Evolutionary conservation across 1,284 basidiomycete species (phyloP).

Genomic region (Stereum hirsutum): DNA sequence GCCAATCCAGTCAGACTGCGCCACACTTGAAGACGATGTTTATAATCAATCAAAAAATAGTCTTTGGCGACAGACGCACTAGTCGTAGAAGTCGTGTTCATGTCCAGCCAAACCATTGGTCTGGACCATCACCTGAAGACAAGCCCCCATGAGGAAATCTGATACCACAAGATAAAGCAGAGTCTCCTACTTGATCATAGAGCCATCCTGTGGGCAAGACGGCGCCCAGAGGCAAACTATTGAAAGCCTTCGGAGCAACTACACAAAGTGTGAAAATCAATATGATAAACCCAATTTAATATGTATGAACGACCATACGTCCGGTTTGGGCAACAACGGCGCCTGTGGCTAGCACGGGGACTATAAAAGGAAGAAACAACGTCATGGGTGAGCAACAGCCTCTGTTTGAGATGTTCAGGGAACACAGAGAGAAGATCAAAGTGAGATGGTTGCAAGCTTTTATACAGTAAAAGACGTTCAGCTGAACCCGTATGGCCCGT

Average conservation of each 20-base stretch:
- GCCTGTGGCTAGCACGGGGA: background rate
- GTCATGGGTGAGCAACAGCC: no score
- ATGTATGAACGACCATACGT: background rate
- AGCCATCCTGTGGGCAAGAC: constrained; percentile 44
- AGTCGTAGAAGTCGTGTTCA: constrained; percentile 47
- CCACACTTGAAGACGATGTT: constrained; percentile 24
- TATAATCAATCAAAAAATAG: background rate
- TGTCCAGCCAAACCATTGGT: constrained; percentile 45
- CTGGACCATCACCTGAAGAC: constrained; percentile 35
- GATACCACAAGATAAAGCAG: background rate
- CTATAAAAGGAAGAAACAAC: background rate
- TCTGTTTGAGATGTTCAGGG: no score
- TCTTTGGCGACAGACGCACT: constrained; percentile 21
- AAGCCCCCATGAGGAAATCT: background rate
- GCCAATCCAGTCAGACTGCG: constrained; percentile 45
- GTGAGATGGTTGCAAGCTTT: no score
- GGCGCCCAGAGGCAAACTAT: constrained; percentile 36
- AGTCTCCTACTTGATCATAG: constrained; percentile 32
- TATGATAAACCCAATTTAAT: background rate
- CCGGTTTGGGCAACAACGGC: constrained; percentile 1
- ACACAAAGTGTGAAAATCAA: background rate
- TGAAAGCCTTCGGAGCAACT: constrained; percentile 45
- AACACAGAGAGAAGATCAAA: no score
- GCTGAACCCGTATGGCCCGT: no score
- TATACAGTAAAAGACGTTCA: no score